Conservation (phyloP, 768 basidiomycete species). For the Rossbeevera mucosa region DNA sequence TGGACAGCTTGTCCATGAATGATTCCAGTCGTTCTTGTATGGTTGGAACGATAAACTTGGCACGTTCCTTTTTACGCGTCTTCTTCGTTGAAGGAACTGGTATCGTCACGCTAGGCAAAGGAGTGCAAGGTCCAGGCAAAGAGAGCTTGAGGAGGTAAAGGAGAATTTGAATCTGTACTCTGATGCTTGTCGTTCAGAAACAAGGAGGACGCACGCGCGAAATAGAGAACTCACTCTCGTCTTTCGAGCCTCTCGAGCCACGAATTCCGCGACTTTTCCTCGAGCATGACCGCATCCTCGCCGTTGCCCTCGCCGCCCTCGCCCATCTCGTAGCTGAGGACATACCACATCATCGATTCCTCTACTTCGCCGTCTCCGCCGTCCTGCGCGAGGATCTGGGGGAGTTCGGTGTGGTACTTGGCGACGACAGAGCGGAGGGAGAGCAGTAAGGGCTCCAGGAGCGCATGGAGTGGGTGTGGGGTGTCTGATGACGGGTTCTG, state of each 20-base stretch:
- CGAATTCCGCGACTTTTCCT: constrained; percentile 48
- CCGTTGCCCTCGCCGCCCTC: constrained; percentile 27
- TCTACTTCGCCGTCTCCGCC: constrained; percentile 62
- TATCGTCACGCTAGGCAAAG: constrained; percentile 29
- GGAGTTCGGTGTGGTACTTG: constrained; percentile 65
- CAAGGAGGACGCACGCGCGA: background rate
- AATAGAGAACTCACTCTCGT: constrained; percentile 49
- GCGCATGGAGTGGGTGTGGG: constrained; percentile 52
- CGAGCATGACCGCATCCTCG: constrained; percentile 30
- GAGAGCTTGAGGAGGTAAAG: constrained; percentile 64
- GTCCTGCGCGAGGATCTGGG: constrained; percentile 52
- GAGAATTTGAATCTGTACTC: constrained; percentile 72
- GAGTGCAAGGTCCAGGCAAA: constrained; percentile 42
- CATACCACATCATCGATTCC: constrained; percentile 76
- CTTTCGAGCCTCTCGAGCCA: constrained; percentile 67
- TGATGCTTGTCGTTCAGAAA: constrained; percentile 27
- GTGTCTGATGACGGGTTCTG: constrained; percentile 27
- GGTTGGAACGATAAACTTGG: constrained; percentile 21
- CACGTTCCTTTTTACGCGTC: constrained; percentile 22
- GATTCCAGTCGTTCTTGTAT: constrained; percentile 56
- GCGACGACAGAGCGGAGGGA: constrained; percentile 48
- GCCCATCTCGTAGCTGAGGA: constrained; percentile 52
- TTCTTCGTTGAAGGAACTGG: constrained; percentile 29
- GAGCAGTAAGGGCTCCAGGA: constrained; percentile 60
- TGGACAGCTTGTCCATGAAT: constrained; percentile 76